phyloP scores from a whole-genome alignment of 148 eudicot genomes.

The Fagopyrum homotropicum region DNA sequence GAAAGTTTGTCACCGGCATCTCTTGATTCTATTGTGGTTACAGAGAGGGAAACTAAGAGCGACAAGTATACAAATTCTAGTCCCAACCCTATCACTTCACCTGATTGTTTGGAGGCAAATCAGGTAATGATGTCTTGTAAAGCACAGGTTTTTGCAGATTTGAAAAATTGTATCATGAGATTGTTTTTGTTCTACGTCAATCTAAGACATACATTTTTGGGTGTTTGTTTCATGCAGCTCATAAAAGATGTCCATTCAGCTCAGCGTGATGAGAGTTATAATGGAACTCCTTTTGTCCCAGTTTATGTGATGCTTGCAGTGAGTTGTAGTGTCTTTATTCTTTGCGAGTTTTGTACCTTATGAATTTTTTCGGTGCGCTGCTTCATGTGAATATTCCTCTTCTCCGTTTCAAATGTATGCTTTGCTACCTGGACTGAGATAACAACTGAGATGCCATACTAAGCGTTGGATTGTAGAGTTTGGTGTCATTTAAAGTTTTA shows the following conservation, averaged over 20 bases:
- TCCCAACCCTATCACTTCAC: conserved; percentile 33
- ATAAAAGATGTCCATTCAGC: conserved; percentile 48
- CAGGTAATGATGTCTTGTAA: conserved; percentile 28
- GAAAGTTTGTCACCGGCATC: conserved; percentile 68
- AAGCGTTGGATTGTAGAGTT: neutral
- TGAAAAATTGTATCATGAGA: conserved; percentile 2
- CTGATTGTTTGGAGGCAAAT: conserved; percentile 52
- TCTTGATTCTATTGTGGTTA: conserved; percentile 58
- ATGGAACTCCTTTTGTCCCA: conserved; percentile 49
- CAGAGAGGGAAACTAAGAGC: conserved; percentile 43
- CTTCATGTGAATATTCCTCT: conserved; percentile 4
- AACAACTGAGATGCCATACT: neutral
- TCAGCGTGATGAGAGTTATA: conserved; percentile 29
- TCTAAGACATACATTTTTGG: neutral
- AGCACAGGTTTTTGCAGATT: conserved; percentile 5
- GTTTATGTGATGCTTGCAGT: conserved; percentile 63
- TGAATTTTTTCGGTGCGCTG: neutral
- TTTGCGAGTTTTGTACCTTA: neutral
- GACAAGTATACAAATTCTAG: conserved; percentile 49
- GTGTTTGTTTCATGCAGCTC: conserved; percentile 38
- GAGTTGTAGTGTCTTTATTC: conserved; percentile 20
- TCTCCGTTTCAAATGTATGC: neutral
- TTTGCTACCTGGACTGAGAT: neutral
- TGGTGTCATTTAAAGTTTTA: neutral
- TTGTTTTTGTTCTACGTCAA: neutral